Conservation (phyloP, 1,139 yeast genomes). For the Pichia sp. region DNA sequence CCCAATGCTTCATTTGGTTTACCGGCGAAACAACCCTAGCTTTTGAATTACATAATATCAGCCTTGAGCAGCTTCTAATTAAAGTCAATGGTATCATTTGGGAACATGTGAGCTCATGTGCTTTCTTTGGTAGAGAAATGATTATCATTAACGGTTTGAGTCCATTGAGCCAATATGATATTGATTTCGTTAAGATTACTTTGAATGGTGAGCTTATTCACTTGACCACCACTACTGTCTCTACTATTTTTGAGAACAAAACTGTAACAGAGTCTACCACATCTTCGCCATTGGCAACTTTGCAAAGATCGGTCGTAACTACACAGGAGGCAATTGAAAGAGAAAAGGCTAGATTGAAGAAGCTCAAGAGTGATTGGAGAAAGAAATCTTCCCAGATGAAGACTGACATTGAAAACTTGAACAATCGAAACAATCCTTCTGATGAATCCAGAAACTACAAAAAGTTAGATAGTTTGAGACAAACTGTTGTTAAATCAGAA, state of each 20-base stretch:
- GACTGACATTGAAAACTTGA: conserved; percentile 51
- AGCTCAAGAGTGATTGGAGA: conserved; percentile 55
- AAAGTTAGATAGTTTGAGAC: conserved; percentile 36
- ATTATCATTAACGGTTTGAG: conserved; percentile 58
- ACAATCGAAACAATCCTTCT: conserved; percentile 39
- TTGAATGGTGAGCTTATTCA: conserved; percentile 32
- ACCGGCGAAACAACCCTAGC: conserved; percentile 48
- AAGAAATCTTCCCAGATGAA: conserved; percentile 46
- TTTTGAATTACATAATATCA: conserved; percentile 36
- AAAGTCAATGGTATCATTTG: conserved; percentile 57
- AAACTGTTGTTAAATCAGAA: conserved; percentile 35
- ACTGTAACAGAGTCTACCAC: conserved; percentile 34
- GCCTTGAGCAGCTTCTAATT: conserved; percentile 36
- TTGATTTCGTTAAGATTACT: conserved; percentile 44
- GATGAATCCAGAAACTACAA: conserved; percentile 40
- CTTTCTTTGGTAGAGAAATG: conserved; percentile 33
- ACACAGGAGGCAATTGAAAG: conserved; percentile 49
- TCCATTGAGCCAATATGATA: conserved; percentile 61
- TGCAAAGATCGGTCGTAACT: conserved; percentile 56
- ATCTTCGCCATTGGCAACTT: conserved; percentile 48
- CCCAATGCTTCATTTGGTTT: conserved; percentile 40
- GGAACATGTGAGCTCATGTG: conserved; percentile 44
- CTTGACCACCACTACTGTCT: conserved; percentile 37
- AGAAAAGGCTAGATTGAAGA: conserved; percentile 46
- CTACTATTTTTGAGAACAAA: conserved; percentile 34